phyloP scores from a whole-genome alignment of 2,329 filamentous ascomycete genomes.

The Penicillium digitatum region DNA sequence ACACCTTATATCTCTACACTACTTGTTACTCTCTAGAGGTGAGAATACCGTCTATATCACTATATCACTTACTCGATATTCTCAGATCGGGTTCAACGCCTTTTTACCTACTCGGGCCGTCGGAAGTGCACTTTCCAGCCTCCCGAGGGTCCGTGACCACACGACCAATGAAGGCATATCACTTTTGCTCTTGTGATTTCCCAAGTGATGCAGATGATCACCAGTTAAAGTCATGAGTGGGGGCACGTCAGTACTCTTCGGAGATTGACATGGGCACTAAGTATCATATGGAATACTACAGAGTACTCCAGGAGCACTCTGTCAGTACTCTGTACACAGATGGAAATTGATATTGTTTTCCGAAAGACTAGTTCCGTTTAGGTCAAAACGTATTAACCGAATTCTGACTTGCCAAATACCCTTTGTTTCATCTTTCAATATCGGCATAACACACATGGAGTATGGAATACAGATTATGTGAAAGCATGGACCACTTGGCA shows the following conservation, averaged over 20 bases:
- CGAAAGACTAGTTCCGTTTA: neutral
- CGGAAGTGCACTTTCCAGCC: neutral
- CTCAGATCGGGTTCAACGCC: neutral
- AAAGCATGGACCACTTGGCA: neutral
- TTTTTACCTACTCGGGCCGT: neutral
- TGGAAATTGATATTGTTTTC: too few species aligned
- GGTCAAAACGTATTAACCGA: neutral
- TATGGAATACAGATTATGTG: neutral
- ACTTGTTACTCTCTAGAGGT: neutral
- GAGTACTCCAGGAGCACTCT: neutral
- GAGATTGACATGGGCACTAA: neutral
- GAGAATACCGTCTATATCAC: neutral
- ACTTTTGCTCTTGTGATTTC: constrained; percentile 13
- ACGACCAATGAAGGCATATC: constrained; percentile 11
- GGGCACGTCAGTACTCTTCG: neutral
- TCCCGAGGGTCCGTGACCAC: constrained; percentile 12
- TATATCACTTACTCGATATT: neutral
- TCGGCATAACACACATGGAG: neutral
- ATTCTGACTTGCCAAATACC: neutral
- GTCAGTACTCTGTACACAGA: too few species aligned
- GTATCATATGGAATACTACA: neutral
- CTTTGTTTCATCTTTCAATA: neutral
- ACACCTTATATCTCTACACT: neutral
- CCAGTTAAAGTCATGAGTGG: constrained; percentile 5
- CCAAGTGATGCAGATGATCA: constrained; percentile 22